Evolutionary conservation across 2,329 filamentous ascomycete species (phyloP).

Genomic region (Cercospora nicotianae): DNA sequence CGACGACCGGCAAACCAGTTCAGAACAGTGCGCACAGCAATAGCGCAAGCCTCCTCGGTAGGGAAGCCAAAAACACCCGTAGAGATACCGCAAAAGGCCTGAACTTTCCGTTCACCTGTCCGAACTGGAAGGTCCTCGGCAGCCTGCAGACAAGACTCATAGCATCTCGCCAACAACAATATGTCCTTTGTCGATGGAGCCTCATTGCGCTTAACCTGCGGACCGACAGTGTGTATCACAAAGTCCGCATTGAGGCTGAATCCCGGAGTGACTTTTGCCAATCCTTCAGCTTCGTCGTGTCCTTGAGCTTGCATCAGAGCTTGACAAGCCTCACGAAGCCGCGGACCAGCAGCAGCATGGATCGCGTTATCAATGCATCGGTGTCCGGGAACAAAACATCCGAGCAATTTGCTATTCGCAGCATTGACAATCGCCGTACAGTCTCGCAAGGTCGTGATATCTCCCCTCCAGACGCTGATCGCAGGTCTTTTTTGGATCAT

Average conservation of each 20-base stretch:
- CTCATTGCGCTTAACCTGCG: neutral
- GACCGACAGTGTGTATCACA: neutral
- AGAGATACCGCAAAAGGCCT: neutral
- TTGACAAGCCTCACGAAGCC: neutral
- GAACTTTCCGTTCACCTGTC: neutral
- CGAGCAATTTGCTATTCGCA: neutral
- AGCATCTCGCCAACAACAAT: neutral
- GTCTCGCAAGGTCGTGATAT: neutral
- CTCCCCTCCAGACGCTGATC: neutral
- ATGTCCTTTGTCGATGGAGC: neutral
- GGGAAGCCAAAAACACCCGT: neutral
- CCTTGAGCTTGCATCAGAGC: neutral
- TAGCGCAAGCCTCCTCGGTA: neutral
- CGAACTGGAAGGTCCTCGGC: neutral
- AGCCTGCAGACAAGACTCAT: neutral
- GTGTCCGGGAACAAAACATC: neutral
- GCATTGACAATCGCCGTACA: neutral
- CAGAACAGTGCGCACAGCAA: neutral
- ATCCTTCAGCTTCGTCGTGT: neutral
- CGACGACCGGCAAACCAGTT: neutral
- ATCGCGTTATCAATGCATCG: neutral
- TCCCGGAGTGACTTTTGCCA: neutral
- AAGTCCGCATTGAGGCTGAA: neutral
- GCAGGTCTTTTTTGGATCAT: neutral
- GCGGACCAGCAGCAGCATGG: neutral